A percentile compares a stretch with the other conserved stretches of the same genome.
phyloP scores from a whole-genome alignment of 164 flowering plant genomes.

The Amborella trichopoda region DNA sequence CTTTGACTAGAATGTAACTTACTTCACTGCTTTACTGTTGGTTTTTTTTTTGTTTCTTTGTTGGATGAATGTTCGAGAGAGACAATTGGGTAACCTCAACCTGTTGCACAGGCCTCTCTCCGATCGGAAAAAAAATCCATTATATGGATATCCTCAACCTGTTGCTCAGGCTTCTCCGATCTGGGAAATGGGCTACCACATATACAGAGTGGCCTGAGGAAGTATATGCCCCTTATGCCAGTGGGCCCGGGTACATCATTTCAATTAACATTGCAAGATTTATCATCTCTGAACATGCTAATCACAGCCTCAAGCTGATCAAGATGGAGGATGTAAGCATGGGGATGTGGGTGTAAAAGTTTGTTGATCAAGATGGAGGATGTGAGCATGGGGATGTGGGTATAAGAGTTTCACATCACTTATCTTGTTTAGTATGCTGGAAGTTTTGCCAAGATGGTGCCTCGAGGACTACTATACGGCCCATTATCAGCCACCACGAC shows the following conservation, averaged over 20 bases:
- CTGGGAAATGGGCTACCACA: no score
- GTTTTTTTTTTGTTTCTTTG: no score
- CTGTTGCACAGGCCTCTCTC: no score
- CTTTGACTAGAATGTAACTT: no score
- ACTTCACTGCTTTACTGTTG: no score
- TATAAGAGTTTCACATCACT: constrained; percentile 71
- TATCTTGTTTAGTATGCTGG: constrained; percentile 60
- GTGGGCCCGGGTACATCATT: constrained; percentile 87
- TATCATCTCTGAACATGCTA: constrained; percentile 50
- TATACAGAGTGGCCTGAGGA: constrained; percentile 98
- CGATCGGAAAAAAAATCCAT: no score
- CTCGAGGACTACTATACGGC: constrained; percentile 77
- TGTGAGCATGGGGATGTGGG: constrained; percentile 99
- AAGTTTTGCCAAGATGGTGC: constrained; percentile 97
- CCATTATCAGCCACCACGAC: constrained; percentile 95
- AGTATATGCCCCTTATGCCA: constrained; percentile 90
- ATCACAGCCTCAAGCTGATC: constrained; percentile 60
- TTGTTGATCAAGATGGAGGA: constrained; percentile 98
- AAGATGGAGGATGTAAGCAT: no score
- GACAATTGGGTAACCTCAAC: no score
- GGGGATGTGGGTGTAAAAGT: no score
- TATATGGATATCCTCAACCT: no score
- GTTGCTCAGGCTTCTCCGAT: no score
- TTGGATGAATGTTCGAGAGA: no score
- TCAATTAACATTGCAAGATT: constrained; percentile 66